Percentiles rank a stretch among this genome's conserved stretches.
phyloP scores from a whole-genome alignment of 306 rosid species.

The Ceratonia siliqua region DNA sequence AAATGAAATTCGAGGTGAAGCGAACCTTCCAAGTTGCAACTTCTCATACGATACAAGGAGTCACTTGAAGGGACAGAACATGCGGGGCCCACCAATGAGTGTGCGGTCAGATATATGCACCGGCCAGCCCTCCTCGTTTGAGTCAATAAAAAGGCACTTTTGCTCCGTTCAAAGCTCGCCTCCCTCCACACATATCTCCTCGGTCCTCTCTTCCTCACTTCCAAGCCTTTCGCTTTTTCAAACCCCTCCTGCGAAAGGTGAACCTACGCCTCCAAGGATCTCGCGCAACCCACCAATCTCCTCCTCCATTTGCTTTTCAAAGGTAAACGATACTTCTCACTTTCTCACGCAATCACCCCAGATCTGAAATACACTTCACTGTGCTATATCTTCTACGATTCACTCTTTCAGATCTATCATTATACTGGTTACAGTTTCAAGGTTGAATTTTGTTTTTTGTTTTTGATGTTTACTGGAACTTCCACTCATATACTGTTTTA shows the following conservation, averaged over 20 bases:
- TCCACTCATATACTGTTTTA: not conserved
- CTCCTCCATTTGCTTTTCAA: not conserved
- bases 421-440: not conserved
- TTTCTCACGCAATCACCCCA: not conserved
- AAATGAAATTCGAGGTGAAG: too few relatives aligned
- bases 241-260: not conserved
- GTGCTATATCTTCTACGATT: not conserved
- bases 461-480: not conserved
- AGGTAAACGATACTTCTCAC: not conserved
- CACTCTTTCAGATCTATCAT: not conserved
- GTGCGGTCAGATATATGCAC: not conserved
- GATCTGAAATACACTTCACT: constrained; percentile 13
- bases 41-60: not conserved
- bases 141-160: constrained; percentile 13
- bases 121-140: not conserved
- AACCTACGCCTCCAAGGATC: constrained; percentile 12
- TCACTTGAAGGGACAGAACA: not conserved
- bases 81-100: not conserved
- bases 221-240: not conserved
- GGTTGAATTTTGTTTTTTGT: not conserved
- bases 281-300: constrained; percentile 19
- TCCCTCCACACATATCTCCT: not conserved
- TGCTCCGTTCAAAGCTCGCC: not conserved
- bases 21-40: too few relatives aligned
- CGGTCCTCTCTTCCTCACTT: not conserved